Base-by-base conservation (phyloP, 306 rosid species). In the Medicago lupulina region DNA sequence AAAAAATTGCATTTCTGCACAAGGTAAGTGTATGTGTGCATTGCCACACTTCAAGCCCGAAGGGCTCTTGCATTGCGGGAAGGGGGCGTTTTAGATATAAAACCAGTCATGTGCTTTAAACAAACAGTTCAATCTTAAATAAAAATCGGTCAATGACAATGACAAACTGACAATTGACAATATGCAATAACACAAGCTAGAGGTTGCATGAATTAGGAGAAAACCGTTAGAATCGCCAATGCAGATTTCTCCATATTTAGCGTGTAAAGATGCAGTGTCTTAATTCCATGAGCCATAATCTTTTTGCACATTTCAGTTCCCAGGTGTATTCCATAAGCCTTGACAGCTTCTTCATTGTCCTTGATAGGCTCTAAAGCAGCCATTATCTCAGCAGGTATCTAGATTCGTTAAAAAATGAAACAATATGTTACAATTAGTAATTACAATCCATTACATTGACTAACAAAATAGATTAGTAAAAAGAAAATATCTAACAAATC, bases 341-440 rank as follows among this genome's bases (percentile, higher is more conserved):
- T 94, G 67, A 94, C 97, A 81, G 98, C 98, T 86, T 94, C 98
- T 83, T 94, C 98, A 74, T 94, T 94, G 84, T 94, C 98, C 86
- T 89, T 91, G 86, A 94, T 89, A 70, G 93, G 96, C 85, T 94
- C 96, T 85, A 94, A 85, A 76, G 97, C 98, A 58, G 96, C 91
- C 65, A 71, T 77, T 64, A 94, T 66, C 38, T 94, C 92, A 70
- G 88, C 88, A 4, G 98, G 98, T 83, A 94, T 80, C 98, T 94
- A 77, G 72, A 88, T 65, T 38, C 73, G 81, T 25, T 23, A 72
- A 66, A 70, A 70, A 57, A 53, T 31, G 67, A 62, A 86, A 75
- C 59, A 84, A 13, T 38, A 17, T 16, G 70, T 70, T 59, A 76
- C 77, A 34, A 49, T 2, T 14, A 28, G 31, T 28, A 46, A 46